These are phyloP conservation scores for Apium graveolens DNA, from an alignment of 129 eudicot species.

Conservation along the genomic window DNA sequence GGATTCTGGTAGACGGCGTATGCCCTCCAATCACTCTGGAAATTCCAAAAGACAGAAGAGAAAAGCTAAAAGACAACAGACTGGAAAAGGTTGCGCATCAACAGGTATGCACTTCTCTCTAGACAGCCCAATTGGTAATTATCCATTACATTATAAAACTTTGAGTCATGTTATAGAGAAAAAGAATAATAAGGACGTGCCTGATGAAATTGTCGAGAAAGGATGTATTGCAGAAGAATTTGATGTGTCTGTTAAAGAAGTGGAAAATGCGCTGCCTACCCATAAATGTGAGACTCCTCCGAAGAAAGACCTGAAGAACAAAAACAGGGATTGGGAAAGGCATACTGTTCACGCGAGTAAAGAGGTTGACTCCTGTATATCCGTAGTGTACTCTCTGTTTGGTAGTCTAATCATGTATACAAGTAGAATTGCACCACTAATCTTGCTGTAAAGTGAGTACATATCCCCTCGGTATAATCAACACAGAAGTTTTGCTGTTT, in stretches of 20 bases:
- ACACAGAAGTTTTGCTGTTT: neutral
- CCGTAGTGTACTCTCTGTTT: neutral
- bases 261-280: neutral
- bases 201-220: neutral
- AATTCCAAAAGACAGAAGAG: conserved; percentile 1
- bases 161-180: neutral
- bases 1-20: neutral
- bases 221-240: neutral
- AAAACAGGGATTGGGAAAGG: neutral
- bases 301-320: neutral
- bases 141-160: neutral
- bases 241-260: neutral
- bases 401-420: neutral
- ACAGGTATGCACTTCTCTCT: neutral
- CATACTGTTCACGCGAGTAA: neutral
- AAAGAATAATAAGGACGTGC: neutral
- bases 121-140: neutral
- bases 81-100: neutral
- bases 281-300: neutral
- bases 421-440: neutral
- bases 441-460: neutral
- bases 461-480: neutral
- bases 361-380: neutral
- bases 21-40: neutral
- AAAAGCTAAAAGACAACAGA: neutral